phyloP scores from a whole-genome alignment of 805 yeast genomes.

The Cyberlindnera americana region DNA sequence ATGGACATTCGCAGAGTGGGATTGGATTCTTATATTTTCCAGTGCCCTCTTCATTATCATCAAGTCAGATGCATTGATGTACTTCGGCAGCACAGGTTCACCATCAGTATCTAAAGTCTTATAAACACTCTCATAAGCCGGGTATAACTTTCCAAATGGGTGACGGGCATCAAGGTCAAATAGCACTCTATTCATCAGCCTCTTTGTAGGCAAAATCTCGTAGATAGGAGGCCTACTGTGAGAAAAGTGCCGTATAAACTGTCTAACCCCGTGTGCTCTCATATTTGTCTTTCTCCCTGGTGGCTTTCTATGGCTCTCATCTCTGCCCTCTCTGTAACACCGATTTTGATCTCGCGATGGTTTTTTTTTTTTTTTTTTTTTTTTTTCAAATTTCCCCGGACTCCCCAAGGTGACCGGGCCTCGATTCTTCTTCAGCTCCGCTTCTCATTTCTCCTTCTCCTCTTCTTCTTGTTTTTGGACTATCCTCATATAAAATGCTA shows the following conservation, averaged over 20 bases:
- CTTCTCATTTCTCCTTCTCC: too few relatives aligned
- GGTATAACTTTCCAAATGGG: constrained; percentile 49
- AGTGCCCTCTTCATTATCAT: constrained; percentile 66
- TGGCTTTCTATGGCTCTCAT: not conserved
- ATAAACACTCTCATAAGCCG: constrained; percentile 51
- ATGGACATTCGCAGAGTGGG: constrained; percentile 55
- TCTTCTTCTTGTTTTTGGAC: too few relatives aligned
- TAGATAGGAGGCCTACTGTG: constrained; percentile 35
- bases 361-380: constrained; percentile 2
- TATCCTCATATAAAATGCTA: not conserved
- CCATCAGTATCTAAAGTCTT: constrained; percentile 35
- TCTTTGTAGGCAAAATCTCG: constrained; percentile 55
- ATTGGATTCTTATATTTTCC: constrained; percentile 54
- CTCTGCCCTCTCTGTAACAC: not conserved
- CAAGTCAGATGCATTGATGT: constrained; percentile 52
- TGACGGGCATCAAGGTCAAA: constrained; percentile 65
- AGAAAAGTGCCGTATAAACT: constrained; percentile 15
- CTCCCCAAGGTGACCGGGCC: not conserved
- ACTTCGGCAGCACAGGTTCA: constrained; percentile 36
- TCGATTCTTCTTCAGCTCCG: too few relatives aligned
- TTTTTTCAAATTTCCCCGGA: not conserved
- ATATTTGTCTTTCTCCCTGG: too few relatives aligned
- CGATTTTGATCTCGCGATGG: not conserved
- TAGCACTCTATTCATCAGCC: constrained; percentile 51
- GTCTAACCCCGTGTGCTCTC: too few relatives aligned